phyloP scores from a whole-genome alignment of 208 protist genomes.

The Phytomonas serpens region DNA sequence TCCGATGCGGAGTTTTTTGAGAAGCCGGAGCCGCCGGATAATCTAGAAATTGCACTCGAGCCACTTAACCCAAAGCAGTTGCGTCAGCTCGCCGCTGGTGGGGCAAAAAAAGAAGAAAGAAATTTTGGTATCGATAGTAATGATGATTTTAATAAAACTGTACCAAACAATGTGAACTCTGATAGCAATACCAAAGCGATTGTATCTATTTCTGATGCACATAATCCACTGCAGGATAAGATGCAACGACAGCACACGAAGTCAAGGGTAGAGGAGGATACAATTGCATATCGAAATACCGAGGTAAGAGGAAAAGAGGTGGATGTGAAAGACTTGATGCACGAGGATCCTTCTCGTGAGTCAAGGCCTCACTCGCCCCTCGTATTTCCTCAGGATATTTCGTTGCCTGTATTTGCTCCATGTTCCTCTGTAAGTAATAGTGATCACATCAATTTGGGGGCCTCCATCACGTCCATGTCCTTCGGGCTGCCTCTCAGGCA shows the following conservation, averaged over 20 bases:
- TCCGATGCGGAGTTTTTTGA: constrained; percentile 14
- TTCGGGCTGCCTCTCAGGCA: constrained; percentile 15
- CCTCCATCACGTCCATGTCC: not conserved
- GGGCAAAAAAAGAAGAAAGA: constrained; percentile 24
- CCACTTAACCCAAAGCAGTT: constrained; percentile 42
- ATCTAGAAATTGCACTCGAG: constrained; percentile 26
- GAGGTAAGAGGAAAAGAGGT: not conserved
- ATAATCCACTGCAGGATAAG: not conserved
- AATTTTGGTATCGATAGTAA: constrained; percentile 8
- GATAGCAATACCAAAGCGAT: not conserved
- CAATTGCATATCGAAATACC: not conserved
- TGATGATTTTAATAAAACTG: constrained; percentile 1
- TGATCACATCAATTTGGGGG: not conserved
- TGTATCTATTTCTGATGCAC: not conserved
- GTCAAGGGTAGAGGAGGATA: not conserved
- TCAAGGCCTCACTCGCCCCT: not conserved
- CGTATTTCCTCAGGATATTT: constrained; percentile 11
- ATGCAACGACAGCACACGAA: not conserved
- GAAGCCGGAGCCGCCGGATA: constrained; percentile 24
- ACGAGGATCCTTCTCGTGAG: not conserved
- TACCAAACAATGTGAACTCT: not conserved
- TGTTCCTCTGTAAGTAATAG: not conserved
- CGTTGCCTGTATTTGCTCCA: not conserved
- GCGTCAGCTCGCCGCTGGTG: constrained; percentile 29
- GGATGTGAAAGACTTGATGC: not conserved